Evolutionary conservation across 2,329 filamentous ascomycete species (phyloP).

Genomic region (Aureobasidium sp.): DNA sequence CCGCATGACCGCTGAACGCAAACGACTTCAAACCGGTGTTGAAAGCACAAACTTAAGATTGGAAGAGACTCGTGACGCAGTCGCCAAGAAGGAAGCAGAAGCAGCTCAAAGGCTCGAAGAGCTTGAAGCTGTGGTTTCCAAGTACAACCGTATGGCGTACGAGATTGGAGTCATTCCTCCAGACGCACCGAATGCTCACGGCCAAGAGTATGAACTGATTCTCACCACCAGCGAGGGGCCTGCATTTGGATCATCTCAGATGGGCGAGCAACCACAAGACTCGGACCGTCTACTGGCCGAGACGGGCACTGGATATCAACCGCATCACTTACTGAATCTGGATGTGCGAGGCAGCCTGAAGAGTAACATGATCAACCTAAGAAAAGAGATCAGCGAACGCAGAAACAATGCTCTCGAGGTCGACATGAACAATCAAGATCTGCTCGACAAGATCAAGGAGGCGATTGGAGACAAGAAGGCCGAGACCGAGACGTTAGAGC

Average conservation of each 20-base stretch:
- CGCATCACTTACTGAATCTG: constrained; percentile 79
- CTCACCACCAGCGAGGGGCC: constrained; percentile 72
- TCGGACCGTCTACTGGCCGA: constrained; percentile 77
- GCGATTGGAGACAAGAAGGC: constrained; percentile 91
- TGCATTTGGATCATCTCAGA: constrained; percentile 57
- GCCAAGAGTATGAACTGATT: constrained; percentile 73
- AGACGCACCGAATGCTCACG: constrained; percentile 78
- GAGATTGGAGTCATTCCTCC: constrained; percentile 84
- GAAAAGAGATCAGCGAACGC: constrained; percentile 89
- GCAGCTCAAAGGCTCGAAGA: constrained; percentile 82
- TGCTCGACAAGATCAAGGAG: constrained; percentile 91
- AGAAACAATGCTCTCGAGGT: constrained; percentile 74
- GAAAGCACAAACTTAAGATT: constrained; percentile 68
- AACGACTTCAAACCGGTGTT: constrained; percentile 82
- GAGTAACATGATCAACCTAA: constrained; percentile 65
- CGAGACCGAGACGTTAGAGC: constrained; percentile 86
- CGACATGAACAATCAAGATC: constrained; percentile 90
- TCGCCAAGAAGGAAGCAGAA: constrained; percentile 81
- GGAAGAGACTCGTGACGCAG: constrained; percentile 76
- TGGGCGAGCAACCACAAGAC: constrained; percentile 35
- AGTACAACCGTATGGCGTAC: constrained; percentile 90
- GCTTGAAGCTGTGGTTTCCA: constrained; percentile 81
- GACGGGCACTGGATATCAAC: constrained; percentile 77
- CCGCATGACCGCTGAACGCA: constrained; percentile 93
- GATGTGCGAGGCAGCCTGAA: constrained; percentile 81